A percentile compares a stretch with the other conserved stretches of the same genome.
Conservation (phyloP, 2,329 filamentous ascomycete species). For the Emydomyces testavorans region DNA sequence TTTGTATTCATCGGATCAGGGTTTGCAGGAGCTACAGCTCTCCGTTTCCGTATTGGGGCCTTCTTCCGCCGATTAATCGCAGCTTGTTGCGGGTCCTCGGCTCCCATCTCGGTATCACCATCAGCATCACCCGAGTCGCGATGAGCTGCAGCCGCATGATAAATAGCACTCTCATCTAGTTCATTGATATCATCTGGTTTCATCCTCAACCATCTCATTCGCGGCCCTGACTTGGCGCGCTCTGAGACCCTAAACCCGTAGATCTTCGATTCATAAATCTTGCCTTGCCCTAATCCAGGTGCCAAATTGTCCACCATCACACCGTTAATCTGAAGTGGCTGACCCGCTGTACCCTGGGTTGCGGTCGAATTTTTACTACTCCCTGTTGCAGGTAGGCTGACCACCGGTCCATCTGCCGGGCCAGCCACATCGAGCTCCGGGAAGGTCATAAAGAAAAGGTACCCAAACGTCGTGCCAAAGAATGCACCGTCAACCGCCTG, state of each 20-base stretch:
- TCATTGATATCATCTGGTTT: constrained; percentile 70
- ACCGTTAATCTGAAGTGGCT: constrained; percentile 61
- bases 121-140: constrained; percentile 26
- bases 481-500: constrained; percentile 96
- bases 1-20: constrained; percentile 28
- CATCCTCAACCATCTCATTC: constrained; percentile 93
- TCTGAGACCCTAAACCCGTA: constrained; percentile 95
- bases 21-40: constrained; percentile 18
- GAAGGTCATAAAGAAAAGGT: constrained; percentile 96
- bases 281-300: constrained; percentile 67
- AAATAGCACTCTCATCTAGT: constrained; percentile 57
- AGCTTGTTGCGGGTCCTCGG: constrained; percentile 22
- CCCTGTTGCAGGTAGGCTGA: constrained; percentile 16
- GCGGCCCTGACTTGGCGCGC: constrained; percentile 72
- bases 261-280: constrained; percentile 88
- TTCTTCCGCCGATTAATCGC: constrained; percentile 34
- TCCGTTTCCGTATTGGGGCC: constrained; percentile 34
- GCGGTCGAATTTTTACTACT: constrained; percentile 19
- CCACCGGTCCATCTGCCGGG: constrained; percentile 45
- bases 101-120: constrained; percentile 33
- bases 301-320: constrained; percentile 77
- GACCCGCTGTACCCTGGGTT: constrained; percentile 24
- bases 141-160: constrained; percentile 25
- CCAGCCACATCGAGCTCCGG: constrained; percentile 76
- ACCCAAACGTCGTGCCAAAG: constrained; percentile 94